Evolutionary conservation across 169 alveolate species (phyloP).

Genomic region (Eimeria praecox): DNA sequence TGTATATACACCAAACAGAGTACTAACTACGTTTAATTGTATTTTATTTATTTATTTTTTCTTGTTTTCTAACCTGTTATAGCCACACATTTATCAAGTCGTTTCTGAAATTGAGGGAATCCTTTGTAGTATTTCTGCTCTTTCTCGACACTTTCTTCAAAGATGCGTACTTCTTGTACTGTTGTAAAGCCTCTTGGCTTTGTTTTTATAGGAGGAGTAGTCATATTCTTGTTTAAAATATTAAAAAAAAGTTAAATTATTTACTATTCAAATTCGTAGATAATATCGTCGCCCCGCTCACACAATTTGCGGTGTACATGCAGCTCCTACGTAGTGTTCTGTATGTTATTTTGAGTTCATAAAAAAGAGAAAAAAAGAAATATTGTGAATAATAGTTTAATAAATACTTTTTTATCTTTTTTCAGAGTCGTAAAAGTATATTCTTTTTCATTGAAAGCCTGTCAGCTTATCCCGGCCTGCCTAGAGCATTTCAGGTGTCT

Average conservation of each 20-base stretch:
- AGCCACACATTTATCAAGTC: neutral
- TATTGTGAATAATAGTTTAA: neutral
- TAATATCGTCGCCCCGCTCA: no score
- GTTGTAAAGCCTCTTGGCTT: conserved; percentile 2
- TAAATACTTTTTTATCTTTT: no score
- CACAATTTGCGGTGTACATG: neutral
- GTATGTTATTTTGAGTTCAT: neutral
- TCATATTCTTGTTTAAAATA: neutral
- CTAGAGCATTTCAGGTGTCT: no score
- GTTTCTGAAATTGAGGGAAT: neutral
- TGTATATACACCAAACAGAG: no score
- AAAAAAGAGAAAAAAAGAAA: no score
- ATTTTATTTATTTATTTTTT: no score
- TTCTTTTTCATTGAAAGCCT: no score
- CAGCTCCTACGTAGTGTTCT: neutral
- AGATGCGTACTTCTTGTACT: neutral
- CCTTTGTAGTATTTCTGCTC: neutral
- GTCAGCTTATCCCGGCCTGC: no score
- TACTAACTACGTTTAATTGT: no score
- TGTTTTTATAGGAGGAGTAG: neutral
- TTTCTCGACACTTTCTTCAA: neutral
- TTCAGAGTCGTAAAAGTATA: no score
- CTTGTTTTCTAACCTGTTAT: conserved; percentile 12
- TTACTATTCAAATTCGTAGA: no score
- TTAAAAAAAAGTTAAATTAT: neutral